These are phyloP conservation scores for Acorus gramineus DNA, from an alignment of 106 monocot species.

Conservation along the genomic window DNA sequence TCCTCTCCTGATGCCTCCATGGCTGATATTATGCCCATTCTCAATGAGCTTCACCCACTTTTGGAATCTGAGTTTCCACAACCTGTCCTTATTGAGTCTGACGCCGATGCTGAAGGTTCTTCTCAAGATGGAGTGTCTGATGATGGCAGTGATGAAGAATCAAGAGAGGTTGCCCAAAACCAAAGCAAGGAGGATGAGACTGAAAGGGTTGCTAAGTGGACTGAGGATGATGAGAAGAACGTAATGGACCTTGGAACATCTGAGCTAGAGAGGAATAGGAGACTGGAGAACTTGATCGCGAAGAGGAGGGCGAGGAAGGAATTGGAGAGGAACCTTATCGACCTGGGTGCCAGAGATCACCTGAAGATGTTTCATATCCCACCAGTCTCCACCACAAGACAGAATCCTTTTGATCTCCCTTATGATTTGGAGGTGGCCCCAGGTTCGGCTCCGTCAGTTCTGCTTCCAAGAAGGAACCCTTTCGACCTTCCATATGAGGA, in stretches of 20 bases:
- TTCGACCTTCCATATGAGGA: conserved; percentile 48
- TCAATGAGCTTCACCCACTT: conserved; percentile 77
- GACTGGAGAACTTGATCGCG: conserved; percentile 70
- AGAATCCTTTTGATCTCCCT: conserved; percentile 67
- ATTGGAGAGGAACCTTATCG: conserved; percentile 51
- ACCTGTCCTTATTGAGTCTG: conserved; percentile 15
- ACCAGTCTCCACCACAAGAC: conserved; percentile 38
- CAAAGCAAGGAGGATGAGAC: conserved; percentile 36
- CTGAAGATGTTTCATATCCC: conserved; percentile 38
- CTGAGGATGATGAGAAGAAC: conserved; percentile 86
- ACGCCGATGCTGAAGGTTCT: conserved; percentile 19
- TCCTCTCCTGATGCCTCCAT: conserved; percentile 62
- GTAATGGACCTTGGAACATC: conserved; percentile 53
- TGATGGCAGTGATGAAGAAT: conserved; percentile 34
- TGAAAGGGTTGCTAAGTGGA: conserved; percentile 49
- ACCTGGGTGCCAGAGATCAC: conserved; percentile 43
- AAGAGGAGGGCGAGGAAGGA: conserved; percentile 14
- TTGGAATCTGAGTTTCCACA: conserved; percentile 39
- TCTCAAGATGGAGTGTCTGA: conserved; percentile 29
- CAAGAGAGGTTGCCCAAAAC: conserved; percentile 15
- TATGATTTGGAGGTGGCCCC: conserved; percentile 66
- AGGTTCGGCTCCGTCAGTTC: conserved; percentile 55
- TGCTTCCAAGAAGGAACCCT: conserved; percentile 41
- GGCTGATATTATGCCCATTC: conserved; percentile 60
- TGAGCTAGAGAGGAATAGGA: conserved; percentile 64